Evolutionary conservation across 2,329 filamentous ascomycete species (phyloP), one percentile per base, ranked within the genome.

Genomic region (Calonectria pseudoreteaudii): DNA sequence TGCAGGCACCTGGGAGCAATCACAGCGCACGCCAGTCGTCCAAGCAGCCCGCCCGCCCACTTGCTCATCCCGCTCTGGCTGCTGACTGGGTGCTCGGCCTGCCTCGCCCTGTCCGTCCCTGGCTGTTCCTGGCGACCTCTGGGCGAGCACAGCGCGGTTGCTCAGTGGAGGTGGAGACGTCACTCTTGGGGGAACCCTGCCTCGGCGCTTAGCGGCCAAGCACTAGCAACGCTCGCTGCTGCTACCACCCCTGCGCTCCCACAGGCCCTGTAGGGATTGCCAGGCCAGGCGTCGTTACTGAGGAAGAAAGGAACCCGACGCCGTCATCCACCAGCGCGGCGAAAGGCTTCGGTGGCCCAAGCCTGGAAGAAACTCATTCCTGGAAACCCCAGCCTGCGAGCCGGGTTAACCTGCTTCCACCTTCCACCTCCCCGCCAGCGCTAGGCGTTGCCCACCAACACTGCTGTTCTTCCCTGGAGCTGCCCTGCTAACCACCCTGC

Each of bases 121-220:
- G 67, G 58, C 58, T 58, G 31, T 69, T 41, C 58, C 58, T 66
- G 58, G 44, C 44, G 56, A 30, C 20, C 50, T 36, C 50, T 68
- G 53, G 34, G 53, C 53, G 49, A 49, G 50, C 47, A 47, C 75
- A 72, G 71, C 72, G 79, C 76, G 77, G 79, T 80, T 80, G 79
- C 79, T 80, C 75, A 79, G 79, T 70, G 77, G 75, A 80, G 78
- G 79, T 80, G 79, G 79, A 52, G 78, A 78, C 70, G 67, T 76
- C 74, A 74, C 75, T 74, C 74, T 79, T 73, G 75, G 76, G 72
- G 76, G 66, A 73, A 79, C 76, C 76, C 56, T 77, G 72, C 73
- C 71, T 68, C 70, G 77, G 79, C 79, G 79, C 79, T 79, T 80
- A 80, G 67, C 58, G 74, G 68, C 68, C 71, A 69, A 41, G 64